A percentile compares a stretch with the other conserved stretches of the same genome.
These are phyloP conservation scores for Naegleria lovaniensis DNA, from an alignment of 208 protist species.

Conservation along the genomic window DNA sequence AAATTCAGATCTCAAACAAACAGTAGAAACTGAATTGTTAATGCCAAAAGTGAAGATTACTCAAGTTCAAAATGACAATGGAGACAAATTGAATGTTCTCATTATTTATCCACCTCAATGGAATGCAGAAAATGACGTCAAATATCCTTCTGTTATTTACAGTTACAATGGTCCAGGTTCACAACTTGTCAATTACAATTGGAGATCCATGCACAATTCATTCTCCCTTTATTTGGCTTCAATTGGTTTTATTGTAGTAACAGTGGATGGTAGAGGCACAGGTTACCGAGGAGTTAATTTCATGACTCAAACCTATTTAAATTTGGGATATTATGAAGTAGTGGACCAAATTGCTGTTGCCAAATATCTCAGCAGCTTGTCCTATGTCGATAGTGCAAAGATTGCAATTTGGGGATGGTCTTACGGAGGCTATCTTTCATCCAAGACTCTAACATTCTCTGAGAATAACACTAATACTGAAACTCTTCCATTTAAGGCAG, in stretches of 20 bases:
- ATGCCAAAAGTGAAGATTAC: neutral
- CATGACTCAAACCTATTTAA: neutral
- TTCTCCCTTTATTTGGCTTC: neutral
- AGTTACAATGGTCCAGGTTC: conserved; percentile 13
- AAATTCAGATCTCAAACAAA: neutral
- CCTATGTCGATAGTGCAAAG: neutral
- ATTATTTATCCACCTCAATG: neutral
- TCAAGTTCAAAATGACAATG: neutral
- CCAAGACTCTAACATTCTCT: neutral
- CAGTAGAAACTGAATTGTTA: neutral
- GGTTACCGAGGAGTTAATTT: neutral
- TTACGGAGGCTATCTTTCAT: conserved; percentile 30
- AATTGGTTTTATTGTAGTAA: neutral
- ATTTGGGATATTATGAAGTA: conserved; percentile 20
- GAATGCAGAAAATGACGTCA: neutral
- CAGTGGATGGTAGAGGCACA: conserved; percentile 27
- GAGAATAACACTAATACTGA: neutral
- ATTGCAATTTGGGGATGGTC: conserved; percentile 30
- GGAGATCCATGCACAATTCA: neutral
- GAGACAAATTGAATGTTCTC: conserved; percentile 4
- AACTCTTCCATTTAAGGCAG: neutral
- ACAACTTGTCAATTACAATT: neutral
- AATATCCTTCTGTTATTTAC: conserved; percentile 6
- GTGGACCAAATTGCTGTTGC: neutral
- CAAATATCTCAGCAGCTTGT: neutral